These are phyloP conservation scores for Phialocephala sp. DNA, from an alignment of 2,329 filamentous ascomycete species.

Conservation along the genomic window DNA sequence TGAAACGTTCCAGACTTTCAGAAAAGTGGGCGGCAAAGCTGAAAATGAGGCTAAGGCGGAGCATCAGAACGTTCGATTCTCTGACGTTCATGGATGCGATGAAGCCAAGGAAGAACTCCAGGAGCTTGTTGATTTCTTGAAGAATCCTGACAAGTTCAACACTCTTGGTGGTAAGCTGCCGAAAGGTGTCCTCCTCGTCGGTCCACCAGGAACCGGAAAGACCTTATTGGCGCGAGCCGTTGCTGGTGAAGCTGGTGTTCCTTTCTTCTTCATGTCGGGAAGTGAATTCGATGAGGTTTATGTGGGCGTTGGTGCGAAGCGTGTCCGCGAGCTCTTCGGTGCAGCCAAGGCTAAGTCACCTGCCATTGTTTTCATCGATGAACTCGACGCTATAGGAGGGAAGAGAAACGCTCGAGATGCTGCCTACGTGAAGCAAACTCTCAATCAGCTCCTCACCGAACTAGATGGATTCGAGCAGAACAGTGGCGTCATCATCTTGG, in stretches of 20 bases:
- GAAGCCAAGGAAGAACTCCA: slow-evolving; percentile 98
- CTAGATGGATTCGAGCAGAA: slow-evolving; percentile 96
- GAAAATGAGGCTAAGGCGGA: slow-evolving; percentile 90
- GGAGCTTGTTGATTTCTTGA: slow-evolving; percentile 94
- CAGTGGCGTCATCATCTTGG: slow-evolving; percentile 93
- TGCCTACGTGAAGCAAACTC: slow-evolving; percentile 93
- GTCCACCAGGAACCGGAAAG: slow-evolving; percentile 96
- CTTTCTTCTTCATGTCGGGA: slow-evolving; percentile 99
- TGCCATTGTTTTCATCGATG: slow-evolving; percentile 94
- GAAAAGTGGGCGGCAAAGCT: slow-evolving; percentile 73
- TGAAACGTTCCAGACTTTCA: slow-evolving; percentile 79
- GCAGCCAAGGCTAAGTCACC: slow-evolving; percentile 86
- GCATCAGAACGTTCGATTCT: slow-evolving; percentile 88
- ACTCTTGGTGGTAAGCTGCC: slow-evolving; percentile 95
- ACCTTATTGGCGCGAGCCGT: slow-evolving; percentile 94
- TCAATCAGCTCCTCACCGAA: slow-evolving; percentile 96
- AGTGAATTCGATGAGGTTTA: slow-evolving; percentile 99
- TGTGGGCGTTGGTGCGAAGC: slow-evolving; percentile 94
- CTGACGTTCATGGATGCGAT: slow-evolving; percentile 94
- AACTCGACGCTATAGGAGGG: slow-evolving; percentile 91
- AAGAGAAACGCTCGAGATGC: slow-evolving; percentile 93
- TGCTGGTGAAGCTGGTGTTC: slow-evolving; percentile 94
- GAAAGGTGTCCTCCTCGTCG: slow-evolving; percentile 93
- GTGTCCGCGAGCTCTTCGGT: slow-evolving; percentile 89
- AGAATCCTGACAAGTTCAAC: slow-evolving; percentile 91